Evolutionary conservation across 2,329 filamentous ascomycete genomes (phyloP).

Genomic region (Nothopassalora personata): DNA sequence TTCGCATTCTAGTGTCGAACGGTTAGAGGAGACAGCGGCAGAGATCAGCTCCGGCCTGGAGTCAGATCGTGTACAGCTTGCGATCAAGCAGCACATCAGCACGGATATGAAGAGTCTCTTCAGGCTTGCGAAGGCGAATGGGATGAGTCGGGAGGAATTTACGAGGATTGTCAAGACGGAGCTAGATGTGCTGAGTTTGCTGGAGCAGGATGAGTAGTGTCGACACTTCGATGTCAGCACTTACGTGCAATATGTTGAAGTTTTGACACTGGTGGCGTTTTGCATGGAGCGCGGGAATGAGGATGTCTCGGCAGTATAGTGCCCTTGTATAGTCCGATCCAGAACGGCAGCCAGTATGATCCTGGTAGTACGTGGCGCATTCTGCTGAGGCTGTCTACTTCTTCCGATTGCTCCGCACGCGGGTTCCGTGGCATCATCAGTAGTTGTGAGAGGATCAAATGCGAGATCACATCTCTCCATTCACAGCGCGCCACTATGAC

Average conservation of each 20-base stretch:
- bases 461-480: too few relatives aligned
- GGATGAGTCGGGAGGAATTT: conserved; percentile 71
- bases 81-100: conserved; percentile 72
- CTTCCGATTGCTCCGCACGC: too few relatives aligned
- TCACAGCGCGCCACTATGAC: too few relatives aligned
- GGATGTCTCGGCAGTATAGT: neutral
- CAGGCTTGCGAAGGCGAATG: conserved; percentile 62
- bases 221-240: neutral
- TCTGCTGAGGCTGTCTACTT: neutral
- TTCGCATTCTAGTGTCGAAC: conserved; percentile 49
- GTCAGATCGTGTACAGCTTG: conserved; percentile 60
- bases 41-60: conserved; percentile 23
- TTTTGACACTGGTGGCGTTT: neutral
- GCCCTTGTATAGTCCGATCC: neutral
- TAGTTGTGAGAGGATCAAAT: too few relatives aligned
- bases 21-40: conserved; percentile 44
- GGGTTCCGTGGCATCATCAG: too few relatives aligned
- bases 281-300: neutral
- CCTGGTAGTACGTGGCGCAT: neutral
- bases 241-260: too few relatives aligned
- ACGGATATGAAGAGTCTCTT: conserved; percentile 73
- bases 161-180: conserved; percentile 66
- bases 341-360: neutral
- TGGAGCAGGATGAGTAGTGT: conserved; percentile 54
- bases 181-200: conserved; percentile 62